These are phyloP conservation scores for Hymenoscyphus occultus DNA, from an alignment of 2,329 filamentous ascomycete genomes.

Conservation along the genomic window DNA sequence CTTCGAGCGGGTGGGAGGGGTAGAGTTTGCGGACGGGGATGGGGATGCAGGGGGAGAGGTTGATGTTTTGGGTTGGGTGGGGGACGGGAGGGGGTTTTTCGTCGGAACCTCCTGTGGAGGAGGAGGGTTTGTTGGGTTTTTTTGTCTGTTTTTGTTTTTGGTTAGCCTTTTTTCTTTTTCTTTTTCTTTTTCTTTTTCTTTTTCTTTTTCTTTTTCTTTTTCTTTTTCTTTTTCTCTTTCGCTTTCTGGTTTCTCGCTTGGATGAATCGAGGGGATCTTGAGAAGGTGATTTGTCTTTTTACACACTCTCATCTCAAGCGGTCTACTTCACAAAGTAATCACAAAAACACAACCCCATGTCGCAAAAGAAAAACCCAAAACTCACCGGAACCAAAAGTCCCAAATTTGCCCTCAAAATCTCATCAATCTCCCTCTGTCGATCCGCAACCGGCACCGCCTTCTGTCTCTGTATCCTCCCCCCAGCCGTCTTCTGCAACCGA, in stretches of 20 bases:
- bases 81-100: not conserved
- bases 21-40: constrained; percentile 19
- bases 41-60: not conserved
- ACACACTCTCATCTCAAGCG: too few relatives aligned
- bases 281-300: too few relatives aligned
- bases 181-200: not conserved
- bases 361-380: not conserved
- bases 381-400: not conserved
- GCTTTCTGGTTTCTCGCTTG: too few relatives aligned
- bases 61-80: not conserved
- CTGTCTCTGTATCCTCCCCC: not conserved
- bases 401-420: not conserved
- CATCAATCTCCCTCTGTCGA: too few relatives aligned
- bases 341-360: not conserved
- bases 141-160: not conserved
- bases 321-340: not conserved
- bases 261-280: too few relatives aligned
- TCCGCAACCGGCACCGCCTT: not conserved
- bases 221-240: not conserved
- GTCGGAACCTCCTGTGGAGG: not conserved
- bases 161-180: not conserved
- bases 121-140: not conserved
- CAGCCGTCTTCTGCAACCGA: not conserved
- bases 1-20: constrained; percentile 18
- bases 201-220: not conserved